Conservation (phyloP, 1,284 basidiomycete genomes). For the Sporisorium exsertum region DNA sequence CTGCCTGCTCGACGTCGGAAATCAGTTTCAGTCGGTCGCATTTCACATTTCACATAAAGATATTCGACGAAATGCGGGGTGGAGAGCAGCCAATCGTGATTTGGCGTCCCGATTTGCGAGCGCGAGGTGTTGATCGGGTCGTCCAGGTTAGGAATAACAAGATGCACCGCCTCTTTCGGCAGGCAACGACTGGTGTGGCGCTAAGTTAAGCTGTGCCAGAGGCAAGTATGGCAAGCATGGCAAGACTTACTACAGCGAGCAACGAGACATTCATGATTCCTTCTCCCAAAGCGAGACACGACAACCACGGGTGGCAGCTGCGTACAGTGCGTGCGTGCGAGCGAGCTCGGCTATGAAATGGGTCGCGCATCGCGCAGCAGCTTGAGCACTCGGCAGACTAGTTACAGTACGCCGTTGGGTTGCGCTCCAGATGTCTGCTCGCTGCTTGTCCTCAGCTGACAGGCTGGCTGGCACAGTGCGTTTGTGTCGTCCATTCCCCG, state of each 20-base stretch:
- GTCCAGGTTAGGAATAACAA: no score
- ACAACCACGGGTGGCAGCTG: background rate
- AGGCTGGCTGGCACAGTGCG: background rate
- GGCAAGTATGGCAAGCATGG: background rate
- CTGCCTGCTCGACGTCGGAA: no score
- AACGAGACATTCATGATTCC: background rate
- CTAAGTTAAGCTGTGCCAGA: background rate
- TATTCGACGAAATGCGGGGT: no score
- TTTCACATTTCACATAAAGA: no score
- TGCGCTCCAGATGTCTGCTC: background rate
- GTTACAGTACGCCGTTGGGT: no score
- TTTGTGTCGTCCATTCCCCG: slow-evolving; percentile 4
- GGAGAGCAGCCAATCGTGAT: no score
- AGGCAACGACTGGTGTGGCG: background rate
- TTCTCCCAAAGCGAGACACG: background rate
- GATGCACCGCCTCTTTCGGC: background rate
- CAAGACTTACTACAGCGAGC: background rate
- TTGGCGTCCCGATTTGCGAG: background rate
- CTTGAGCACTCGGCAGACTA: background rate
- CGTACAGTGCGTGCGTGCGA: slow-evolving; percentile 6
- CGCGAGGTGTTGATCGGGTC: background rate
- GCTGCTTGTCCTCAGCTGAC: background rate
- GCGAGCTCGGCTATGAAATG: background rate
- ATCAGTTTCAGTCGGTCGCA: no score
- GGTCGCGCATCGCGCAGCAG: slow-evolving; percentile 3